Conservation (phyloP, 179 eudicot species). For the Spinacia oleracea region DNA sequence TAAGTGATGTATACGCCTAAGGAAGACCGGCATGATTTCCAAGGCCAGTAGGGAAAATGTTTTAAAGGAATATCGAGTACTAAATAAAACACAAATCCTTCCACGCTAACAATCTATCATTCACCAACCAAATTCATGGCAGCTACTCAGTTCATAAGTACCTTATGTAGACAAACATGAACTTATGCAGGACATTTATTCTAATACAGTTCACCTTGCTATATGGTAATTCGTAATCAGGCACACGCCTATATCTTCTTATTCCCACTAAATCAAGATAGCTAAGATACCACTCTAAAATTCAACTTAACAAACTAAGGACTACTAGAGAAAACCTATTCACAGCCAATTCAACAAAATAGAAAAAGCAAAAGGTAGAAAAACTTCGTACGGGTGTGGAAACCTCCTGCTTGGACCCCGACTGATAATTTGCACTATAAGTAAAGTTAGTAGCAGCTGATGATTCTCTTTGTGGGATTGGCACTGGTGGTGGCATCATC, state of each 20-base stretch:
- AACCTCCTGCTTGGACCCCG: not conserved
- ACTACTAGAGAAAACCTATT: not conserved
- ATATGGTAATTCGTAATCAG: not conserved
- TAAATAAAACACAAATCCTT: not conserved
- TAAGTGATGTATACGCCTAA: no score
- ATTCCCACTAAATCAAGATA: not conserved
- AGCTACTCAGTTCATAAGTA: not conserved
- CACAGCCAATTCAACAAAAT: not conserved
- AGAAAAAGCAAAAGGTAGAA: not conserved
- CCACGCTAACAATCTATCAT: not conserved
- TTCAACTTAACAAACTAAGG: not conserved
- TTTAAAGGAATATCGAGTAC: no score
- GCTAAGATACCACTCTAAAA: not conserved
- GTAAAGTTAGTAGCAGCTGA: not conserved
- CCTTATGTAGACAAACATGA: not conserved
- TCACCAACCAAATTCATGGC: not conserved
- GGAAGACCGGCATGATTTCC: not conserved
- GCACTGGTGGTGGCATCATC: not conserved
- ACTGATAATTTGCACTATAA: not conserved
- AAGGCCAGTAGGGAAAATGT: not conserved
- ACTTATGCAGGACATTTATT: not conserved
- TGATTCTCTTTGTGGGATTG: not conserved
- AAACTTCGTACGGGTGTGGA: not conserved
- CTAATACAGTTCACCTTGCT: not conserved
- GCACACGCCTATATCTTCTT: not conserved